These are phyloP conservation scores for Gyrodon lividus DNA, from an alignment of 768 basidiomycete genomes.

Conservation along the genomic window DNA sequence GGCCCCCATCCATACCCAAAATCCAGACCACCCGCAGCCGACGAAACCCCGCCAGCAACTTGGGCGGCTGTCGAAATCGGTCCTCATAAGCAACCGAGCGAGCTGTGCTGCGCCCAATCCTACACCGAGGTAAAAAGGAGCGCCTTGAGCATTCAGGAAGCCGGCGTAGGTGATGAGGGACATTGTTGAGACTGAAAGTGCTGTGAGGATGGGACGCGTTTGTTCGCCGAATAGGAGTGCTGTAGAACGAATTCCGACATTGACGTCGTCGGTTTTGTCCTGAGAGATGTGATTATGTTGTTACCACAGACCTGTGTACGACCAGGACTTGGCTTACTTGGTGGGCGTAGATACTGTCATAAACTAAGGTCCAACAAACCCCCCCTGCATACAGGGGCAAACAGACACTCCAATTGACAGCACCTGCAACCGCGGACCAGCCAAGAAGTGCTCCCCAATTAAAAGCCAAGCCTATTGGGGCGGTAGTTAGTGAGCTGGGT, in stretches of 20 bases:
- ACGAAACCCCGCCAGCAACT: conserved; percentile 93
- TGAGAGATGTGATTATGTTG: conserved; percentile 26
- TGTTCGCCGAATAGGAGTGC: conserved; percentile 84
- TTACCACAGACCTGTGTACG: not conserved
- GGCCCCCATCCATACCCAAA: conserved; percentile 84
- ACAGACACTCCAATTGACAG: conserved; percentile 78
- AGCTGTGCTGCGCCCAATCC: conserved; percentile 75
- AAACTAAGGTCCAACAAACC: conserved; percentile 91
- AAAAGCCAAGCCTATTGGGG: conserved; percentile 75
- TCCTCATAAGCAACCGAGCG: conserved; percentile 67
- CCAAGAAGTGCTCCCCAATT: conserved; percentile 98
- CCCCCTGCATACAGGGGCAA: conserved; percentile 89
- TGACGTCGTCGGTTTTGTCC: conserved; percentile 91
- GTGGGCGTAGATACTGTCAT: conserved; percentile 97
- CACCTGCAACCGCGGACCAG: conserved; percentile 89
- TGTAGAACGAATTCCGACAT: conserved; percentile 88
- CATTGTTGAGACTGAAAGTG: conserved; percentile 71
- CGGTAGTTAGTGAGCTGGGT: not conserved
- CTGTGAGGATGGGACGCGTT: conserved; percentile 72
- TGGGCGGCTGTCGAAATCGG: conserved; percentile 69
- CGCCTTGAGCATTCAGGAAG: conserved; percentile 71
- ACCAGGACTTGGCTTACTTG: conserved; percentile 54
- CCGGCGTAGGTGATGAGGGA: conserved; percentile 79
- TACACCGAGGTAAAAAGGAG: conserved; percentile 78
- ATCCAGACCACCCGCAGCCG: conserved; percentile 85